Evolutionary conservation across 306 rosid species (phyloP), one percentile per base, ranked within the genome.

Genomic region (Erythrophleum fordii): DNA sequence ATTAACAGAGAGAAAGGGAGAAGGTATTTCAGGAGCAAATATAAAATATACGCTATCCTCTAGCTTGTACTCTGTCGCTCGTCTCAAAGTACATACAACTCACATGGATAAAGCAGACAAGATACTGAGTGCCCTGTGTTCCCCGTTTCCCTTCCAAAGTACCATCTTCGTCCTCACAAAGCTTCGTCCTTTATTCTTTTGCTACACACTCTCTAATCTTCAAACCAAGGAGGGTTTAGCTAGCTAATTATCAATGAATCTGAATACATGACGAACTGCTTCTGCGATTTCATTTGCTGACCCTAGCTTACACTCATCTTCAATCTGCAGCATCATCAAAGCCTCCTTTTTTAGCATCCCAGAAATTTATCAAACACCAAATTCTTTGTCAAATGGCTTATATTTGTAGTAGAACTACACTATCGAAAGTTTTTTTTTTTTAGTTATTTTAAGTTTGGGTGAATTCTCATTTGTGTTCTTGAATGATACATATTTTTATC

Each of bases 221-320:
- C 20, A 37, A 25, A 77, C 26, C 34, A 0, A 2, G 4, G 62
- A 42, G 62, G 58, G 35, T 52, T 51, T 65, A 84, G 85, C 49
- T 12, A 48, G 53, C 53, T 58, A 11, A 12, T 23, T 58, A 70
- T 86, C 81, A 77, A 93, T 89, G 73, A 77, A 74, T 83, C 83
- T 86, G 78, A 93, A 88, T 83, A 93, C 88, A 29, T 85, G 85
- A 77, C 89, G 90, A 74, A 93, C 99, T 42, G 93, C 83, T 82
- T 79, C 90, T 74, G 97, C 92, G 52, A 96, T 96, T 71, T 92
- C 94, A 77, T 84, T 90, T 58, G 97, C 97, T 77, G 97, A 82
- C 61, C 93, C 84, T 73, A 96, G 83, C 82, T 84, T 80, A 65
- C 98, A 93, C 22, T 82, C 97, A 53, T 96, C 97, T 76, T 96